Evolutionary conservation across 1,284 basidiomycete genomes (phyloP), one percentile per base, ranked within the genome.

Genomic region (Pseudozyma pruni): DNA sequence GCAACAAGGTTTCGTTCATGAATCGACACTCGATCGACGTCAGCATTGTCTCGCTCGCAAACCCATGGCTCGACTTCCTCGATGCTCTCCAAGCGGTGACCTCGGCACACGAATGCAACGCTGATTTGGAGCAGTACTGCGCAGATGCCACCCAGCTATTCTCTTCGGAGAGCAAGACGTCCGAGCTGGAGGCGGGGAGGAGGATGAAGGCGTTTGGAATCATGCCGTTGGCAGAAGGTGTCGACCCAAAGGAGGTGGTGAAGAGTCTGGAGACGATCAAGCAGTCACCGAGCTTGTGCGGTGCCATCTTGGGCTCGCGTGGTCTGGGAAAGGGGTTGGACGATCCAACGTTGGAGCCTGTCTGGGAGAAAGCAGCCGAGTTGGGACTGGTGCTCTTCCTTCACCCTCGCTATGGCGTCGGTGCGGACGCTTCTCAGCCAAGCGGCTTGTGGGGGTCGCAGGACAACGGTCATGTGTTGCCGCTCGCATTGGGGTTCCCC

Each of bases 1-100:
- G 88, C 52, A 88, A 91, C 79, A 91, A 91, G 82, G 83, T 91
- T 40, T 86, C 85, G 57, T 91, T 91, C 82, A 91, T 91, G 90
- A 87, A 91, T 75, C 86, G 83, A 58, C 90, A 91, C 79, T 87
- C 86, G 19, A 91, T 91, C 52, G 87, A 90, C 78, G 82, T 53
- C 19, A 47, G 67, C 63, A 43, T 81, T 39, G 59, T 78, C 29
- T 56, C 58, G 62, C 88, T 91, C 80, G 92, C 92, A 25, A 93
- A 93, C 76, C 91, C 92, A 13, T 93, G 92, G 91, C 86, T 93
- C 22, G 91, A 93, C 81, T 93, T 92, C 78, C 85, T 93, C 25
- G 81, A 89, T 5, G 86, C 90, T 8, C 75, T 86, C n/a, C 87
- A 89, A 46, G 92, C 92, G 8, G 85, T 87, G 45, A 77, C 79